Base-by-base conservation (phyloP, 257 asterid species). In the Salvia rosmarinus region DNA sequence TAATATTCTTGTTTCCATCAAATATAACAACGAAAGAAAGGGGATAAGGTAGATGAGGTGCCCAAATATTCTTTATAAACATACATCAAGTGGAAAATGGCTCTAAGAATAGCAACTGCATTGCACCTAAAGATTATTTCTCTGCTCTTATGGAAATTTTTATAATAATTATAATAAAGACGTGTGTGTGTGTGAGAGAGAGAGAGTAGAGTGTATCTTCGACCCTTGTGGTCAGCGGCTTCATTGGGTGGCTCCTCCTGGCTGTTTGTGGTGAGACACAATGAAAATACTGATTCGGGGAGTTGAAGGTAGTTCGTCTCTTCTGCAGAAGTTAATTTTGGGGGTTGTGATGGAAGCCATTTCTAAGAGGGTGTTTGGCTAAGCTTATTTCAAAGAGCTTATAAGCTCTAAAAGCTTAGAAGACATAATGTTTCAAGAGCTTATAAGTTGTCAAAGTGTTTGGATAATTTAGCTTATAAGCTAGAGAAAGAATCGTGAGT, bases 41-140 rank as follows among this genome's bases (percentile, higher is more conserved):
- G 25, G 79, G 77, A 74, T 59, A 74, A 70, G 64, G 52, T 35
- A 50, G 5, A 61, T 49, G 67, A 50, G 44, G 40, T 13, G 50
- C 60, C 12, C 44, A 5, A n/a, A 74, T 25, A 64, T 51, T 77
- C 6, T 14, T n/a, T 14, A 72, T 28, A 13, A 11, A 0, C 35
- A 1, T 14, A 85, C 98, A 97, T 85, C 78, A 93, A 87, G 54
- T 89, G 90, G 83, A 93, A 93, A 67, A 93, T 80, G 69, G 97
- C 93, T 67, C 94, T 97, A 55, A 90, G 85, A 46, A 85, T 82
- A 19, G 96, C 96, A 72, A 88, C 20, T 75, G 82, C 95, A 62
- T 92, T 90, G 84, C 97, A 81, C 83, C 96, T 87, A 77, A 92
- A 79, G 21, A 92, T 71, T 19, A 90, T 74, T 65, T 92, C 95